Conservation (phyloP, 2,329 filamentous ascomycete species). For the Apiospora pterosperma region DNA sequence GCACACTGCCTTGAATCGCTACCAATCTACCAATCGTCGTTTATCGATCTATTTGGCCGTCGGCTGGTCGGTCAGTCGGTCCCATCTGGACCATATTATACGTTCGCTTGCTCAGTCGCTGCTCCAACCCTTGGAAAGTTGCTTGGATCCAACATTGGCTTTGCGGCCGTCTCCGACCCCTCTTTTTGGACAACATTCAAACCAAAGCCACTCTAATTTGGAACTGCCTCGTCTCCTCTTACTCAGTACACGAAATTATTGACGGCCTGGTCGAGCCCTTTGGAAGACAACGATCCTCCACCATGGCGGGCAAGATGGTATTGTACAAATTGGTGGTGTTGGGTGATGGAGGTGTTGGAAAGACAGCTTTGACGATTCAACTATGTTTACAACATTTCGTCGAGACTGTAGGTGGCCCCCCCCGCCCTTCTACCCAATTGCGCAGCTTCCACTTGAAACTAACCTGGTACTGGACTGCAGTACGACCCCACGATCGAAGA, state of each 20-base stretch:
- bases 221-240: conserved; percentile 10
- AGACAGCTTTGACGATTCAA: conserved; percentile 93
- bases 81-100: not conserved
- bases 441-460: not conserved
- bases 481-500: conserved; percentile 88
- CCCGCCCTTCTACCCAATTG: not conserved
- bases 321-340: conserved; percentile 95
- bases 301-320: conserved; percentile 91
- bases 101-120: conserved; percentile 1
- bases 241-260: conserved; percentile 11
- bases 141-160: conserved; percentile 2
- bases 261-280: conserved; percentile 12
- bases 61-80: conserved; percentile 1
- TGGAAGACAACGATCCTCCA: conserved; percentile 20
- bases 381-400: conserved; percentile 98
- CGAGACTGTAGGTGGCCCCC: conserved; percentile 65
- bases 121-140: not conserved
- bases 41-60: not conserved
- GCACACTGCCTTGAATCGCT: not conserved
- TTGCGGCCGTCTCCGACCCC: conserved; percentile 1
- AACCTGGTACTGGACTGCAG: conserved; percentile 34
- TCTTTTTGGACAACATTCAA: conserved; percentile 1
- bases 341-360: conserved; percentile 90
- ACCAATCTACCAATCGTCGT: not conserved
- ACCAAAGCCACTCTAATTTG: not conserved